Evolutionary conservation across 2,329 filamentous ascomycete genomes (phyloP), one percentile per base, ranked within the genome.

Genomic region (Hypoxylon sp.): DNA sequence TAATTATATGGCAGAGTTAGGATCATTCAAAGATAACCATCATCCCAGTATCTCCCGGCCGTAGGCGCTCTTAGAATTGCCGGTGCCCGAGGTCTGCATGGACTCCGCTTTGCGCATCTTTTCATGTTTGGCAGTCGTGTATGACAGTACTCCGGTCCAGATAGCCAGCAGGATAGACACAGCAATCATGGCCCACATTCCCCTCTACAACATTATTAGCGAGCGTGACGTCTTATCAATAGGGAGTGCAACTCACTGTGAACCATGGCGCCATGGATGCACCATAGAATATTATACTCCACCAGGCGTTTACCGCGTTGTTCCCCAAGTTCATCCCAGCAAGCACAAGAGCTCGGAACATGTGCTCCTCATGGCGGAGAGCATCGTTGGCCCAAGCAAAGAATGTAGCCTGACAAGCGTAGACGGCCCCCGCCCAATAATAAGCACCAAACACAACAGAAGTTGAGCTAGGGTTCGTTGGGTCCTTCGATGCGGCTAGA

Each of bases 321-420:
- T 77, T 87, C 1, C 82, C 82, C 60, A 86, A 71, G 52, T 89
- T 90, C 87, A 90, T 90, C 8, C 83, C 82, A 0, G 86, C 87
- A 25, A 90, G 79, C 0, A 90, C 86, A 1, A 90, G 78, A 2
- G 79, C 83, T 3, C 87, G 75, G 59, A 86, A 79, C 34, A 84
- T 77, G 13, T 80, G 78, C 51, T 88, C 81, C 60, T 88, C 81
- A 46, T 80, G 79, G 5, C 83, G 77, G 72, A 88, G 80, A 2
- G 83, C 82, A 61, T 89, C 87, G 60, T 90, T 90, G 15, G 84
- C 87, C 87, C 87, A 90, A 0, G 87, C 87, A 59, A 90, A 90
- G 60, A 90, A 89, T 0, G 83, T 87, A 0, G 87, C 86, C 68
- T 90, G 86, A 62, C 86, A 88, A 0, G 87, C 86, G 59, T 90